A percentile compares a stretch with the other conserved stretches of the same genome.
Conservation (phyloP, 768 basidiomycete genomes). For the Suillus lakei region DNA sequence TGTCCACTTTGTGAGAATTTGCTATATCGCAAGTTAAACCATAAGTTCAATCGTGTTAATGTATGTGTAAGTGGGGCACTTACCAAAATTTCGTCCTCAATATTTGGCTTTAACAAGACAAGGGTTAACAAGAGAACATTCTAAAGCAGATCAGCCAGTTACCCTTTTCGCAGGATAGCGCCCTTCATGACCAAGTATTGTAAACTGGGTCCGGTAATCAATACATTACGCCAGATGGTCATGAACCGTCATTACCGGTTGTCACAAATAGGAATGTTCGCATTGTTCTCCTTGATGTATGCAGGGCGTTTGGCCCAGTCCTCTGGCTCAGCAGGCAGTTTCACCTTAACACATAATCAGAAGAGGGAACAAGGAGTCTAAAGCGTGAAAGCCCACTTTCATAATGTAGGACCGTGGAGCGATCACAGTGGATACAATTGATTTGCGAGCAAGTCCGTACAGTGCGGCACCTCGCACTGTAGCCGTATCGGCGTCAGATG, state of each 20-base stretch:
- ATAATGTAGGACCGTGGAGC: slow-evolving; percentile 85
- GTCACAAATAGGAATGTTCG: slow-evolving; percentile 79
- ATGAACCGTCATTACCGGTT: slow-evolving; percentile 58
- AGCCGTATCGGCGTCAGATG: slow-evolving; percentile 87
- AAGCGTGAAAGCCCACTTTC: slow-evolving; percentile 55
- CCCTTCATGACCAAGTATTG: slow-evolving; percentile 90
- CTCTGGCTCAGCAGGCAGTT: slow-evolving; percentile 85
- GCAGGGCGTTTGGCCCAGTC: slow-evolving; percentile 86
- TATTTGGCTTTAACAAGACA: slow-evolving; percentile 60
- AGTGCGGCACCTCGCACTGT: slow-evolving; percentile 88
- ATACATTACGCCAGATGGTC: not conserved
- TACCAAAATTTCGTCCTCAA: slow-evolving; percentile 85
- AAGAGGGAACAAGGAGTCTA: not conserved
- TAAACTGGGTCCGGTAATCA: slow-evolving; percentile 52
- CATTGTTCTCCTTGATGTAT: slow-evolving; percentile 80
- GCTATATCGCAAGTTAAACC: slow-evolving; percentile 41
- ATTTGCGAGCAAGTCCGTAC: slow-evolving; percentile 78
- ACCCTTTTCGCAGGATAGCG: slow-evolving; percentile 87
- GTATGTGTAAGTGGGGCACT: slow-evolving; percentile 12
- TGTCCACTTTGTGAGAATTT: slow-evolving; percentile 69
- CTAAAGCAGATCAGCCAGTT: slow-evolving; percentile 29
- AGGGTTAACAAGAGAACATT: slow-evolving; percentile 18
- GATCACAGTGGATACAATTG: slow-evolving; percentile 82
- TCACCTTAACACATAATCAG: slow-evolving; percentile 55
- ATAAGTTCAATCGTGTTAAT: slow-evolving; percentile 10